Evolutionary conservation across 192 early-diverging fungal genomes (phyloP).

Genomic region (Mortierella alpina): DNA sequence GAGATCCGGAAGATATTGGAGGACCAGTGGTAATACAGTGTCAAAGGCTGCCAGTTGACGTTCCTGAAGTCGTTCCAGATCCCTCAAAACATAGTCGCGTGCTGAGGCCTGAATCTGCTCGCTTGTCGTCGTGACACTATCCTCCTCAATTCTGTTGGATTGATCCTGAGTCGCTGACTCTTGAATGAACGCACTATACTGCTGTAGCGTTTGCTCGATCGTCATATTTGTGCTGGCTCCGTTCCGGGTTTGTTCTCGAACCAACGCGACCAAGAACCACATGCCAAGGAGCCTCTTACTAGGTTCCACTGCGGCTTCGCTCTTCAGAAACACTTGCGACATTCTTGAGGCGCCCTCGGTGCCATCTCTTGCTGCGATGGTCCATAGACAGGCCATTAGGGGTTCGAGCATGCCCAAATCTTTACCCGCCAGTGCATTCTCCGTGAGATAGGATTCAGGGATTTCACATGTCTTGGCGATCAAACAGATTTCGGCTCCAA

Average conservation of each 20-base stretch:
- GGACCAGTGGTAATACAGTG: slow-evolving; percentile 39
- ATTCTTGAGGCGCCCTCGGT: slow-evolving; percentile 33
- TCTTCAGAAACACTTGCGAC: slow-evolving; percentile 27
- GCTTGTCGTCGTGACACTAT: slow-evolving; percentile 14
- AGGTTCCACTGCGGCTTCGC: slow-evolving; percentile 16
- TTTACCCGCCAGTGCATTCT: slow-evolving; percentile 5
- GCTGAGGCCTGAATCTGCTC: slow-evolving; percentile 17
- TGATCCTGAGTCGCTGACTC: slow-evolving; percentile 29
- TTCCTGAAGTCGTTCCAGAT: slow-evolving; percentile 60
- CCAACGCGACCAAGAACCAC: slow-evolving; percentile 42
- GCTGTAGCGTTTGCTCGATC: slow-evolving; percentile 34
- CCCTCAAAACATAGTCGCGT: slow-evolving; percentile 54
- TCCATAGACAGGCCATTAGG: slow-evolving; percentile 34
- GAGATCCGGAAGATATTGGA: slow-evolving; percentile 49
- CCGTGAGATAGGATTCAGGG: slow-evolving; percentile 48
- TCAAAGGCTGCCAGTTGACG: slow-evolving; percentile 58
- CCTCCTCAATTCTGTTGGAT: slow-evolving; percentile 14
- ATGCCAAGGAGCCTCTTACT: slow-evolving; percentile 27
- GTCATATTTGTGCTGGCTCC: slow-evolving; percentile 25
- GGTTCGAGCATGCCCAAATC: slow-evolving; percentile 26
- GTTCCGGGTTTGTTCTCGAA: slow-evolving; percentile 13
- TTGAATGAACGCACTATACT: slow-evolving; percentile 54
- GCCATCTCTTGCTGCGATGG: slow-evolving; percentile 26
- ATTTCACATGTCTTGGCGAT: slow-evolving; percentile 39
- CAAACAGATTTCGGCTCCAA: slow-evolving; percentile 57